Evolutionary conservation across 129 eudicot species (phyloP).

Genomic region (Deinandra increscens): DNA sequence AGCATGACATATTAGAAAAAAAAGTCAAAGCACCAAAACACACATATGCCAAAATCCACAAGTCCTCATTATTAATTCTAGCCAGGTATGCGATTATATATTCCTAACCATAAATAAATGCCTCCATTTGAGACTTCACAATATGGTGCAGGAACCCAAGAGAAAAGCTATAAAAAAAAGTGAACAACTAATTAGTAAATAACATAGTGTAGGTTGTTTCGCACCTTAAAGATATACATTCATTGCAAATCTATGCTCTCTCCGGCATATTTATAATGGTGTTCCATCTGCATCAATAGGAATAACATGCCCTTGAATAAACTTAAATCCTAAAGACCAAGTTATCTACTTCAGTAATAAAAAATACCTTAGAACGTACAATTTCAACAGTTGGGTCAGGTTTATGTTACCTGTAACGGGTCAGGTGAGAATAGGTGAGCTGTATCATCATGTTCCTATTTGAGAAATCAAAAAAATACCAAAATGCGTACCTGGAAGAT

Average conservation of each 20-base stretch:
- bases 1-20: not conserved
- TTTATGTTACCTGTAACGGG: too few species aligned
- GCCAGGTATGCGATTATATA: not conserved
- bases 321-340: not conserved
- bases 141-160: not conserved
- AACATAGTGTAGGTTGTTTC: not conserved
- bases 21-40: constrained; percentile 1
- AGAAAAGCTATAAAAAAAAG: not conserved
- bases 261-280: constrained; percentile 62
- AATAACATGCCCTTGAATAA: constrained; percentile 15
- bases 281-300: constrained; percentile 42
- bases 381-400: constrained; percentile 82
- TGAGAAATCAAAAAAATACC: too few species aligned
- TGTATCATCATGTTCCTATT: too few species aligned
- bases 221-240: constrained; percentile 52
- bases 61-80: not conserved
- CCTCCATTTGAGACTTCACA: not conserved
- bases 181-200: constrained; percentile 6
- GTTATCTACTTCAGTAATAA: constrained; percentile 1
- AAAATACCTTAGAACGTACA: constrained; percentile 62
- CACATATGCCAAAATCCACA: not conserved
- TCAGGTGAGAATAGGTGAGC: too few species aligned
- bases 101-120: not conserved
- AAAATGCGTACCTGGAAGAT: too few species aligned
- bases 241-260: constrained; percentile 69